These are phyloP conservation scores for Fonsecaea multimorphosa DNA, from an alignment of 2,329 filamentous ascomycete species.

Conservation along the genomic window DNA sequence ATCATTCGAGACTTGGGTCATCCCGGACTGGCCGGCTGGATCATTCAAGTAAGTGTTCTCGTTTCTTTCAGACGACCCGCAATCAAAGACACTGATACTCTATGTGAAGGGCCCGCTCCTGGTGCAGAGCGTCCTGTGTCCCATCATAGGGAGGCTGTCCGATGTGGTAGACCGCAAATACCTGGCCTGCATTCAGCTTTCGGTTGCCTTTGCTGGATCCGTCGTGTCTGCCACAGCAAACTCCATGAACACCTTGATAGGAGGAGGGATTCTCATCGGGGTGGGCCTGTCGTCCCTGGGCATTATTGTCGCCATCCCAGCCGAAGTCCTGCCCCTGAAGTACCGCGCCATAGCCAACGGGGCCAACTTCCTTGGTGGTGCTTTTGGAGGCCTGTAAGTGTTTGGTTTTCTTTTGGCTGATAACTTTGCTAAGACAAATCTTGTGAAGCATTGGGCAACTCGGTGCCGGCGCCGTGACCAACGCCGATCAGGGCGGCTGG, in stretches of 20 bases:
- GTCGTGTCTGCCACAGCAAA: conserved; percentile 61
- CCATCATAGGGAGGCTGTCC: conserved; percentile 61
- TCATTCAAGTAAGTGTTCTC: conserved; percentile 7
- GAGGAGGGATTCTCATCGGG: conserved; percentile 62
- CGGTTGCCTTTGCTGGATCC: conserved; percentile 60
- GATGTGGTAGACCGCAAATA: conserved; percentile 63
- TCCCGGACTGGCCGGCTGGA: conserved; percentile 29
- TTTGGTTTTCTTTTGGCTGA: neutral
- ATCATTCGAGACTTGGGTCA: conserved; percentile 42
- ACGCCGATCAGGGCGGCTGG: conserved; percentile 59
- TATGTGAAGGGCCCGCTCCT: conserved; percentile 58
- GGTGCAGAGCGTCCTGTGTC: conserved; percentile 63
- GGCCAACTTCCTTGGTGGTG: conserved; percentile 57
- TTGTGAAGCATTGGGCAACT: conserved; percentile 53
- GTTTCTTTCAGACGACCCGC: neutral
- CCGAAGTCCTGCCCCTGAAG: conserved; percentile 63
- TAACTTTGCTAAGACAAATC: neutral
- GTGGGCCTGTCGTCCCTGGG: conserved; percentile 61
- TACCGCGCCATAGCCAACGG: conserved; percentile 62
- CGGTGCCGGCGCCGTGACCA: conserved; percentile 56
- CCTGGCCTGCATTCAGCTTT: conserved; percentile 57
- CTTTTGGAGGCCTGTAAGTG: conserved; percentile 59
- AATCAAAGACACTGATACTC: neutral
- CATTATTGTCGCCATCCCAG: conserved; percentile 62
- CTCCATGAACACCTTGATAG: conserved; percentile 62